Evolutionary conservation across 345 rosid species (phyloP).

Genomic region (Euphorbia lathyris): DNA sequence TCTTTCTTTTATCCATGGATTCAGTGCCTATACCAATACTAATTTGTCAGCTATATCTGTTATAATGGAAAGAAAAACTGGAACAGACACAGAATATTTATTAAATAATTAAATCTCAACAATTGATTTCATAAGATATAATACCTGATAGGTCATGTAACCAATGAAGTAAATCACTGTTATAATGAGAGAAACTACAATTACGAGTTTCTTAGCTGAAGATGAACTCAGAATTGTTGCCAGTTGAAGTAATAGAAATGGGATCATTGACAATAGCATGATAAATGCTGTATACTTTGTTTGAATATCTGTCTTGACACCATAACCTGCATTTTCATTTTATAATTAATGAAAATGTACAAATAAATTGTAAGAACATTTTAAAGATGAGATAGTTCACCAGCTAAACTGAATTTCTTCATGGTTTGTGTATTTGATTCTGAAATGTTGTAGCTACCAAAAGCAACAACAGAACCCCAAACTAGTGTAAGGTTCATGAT

Average conservation of each 20-base stretch:
- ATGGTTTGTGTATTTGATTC: slow-evolving; percentile 9
- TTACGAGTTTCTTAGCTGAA: slow-evolving; percentile 17
- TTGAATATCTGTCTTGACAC: slow-evolving; percentile 37
- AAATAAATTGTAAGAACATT: no score
- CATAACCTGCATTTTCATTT: slow-evolving; percentile 31
- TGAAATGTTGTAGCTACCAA: slow-evolving; percentile 40
- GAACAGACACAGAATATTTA: no score
- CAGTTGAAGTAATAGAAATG: slow-evolving; percentile 40
- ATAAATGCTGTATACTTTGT: slow-evolving; percentile 35
- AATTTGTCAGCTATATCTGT: no score
- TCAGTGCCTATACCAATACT: slow-evolving; percentile 31
- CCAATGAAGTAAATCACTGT: slow-evolving; percentile 24
- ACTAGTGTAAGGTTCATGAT: slow-evolving; percentile 39
- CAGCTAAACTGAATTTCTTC: slow-evolving; percentile 29
- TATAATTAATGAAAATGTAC: no score
- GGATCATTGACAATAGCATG: slow-evolving; percentile 38
- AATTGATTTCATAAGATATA: not conserved
- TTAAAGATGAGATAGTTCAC: slow-evolving; percentile 5
- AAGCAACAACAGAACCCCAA: slow-evolving; percentile 46
- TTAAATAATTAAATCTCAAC: no score
- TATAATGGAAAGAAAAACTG: no score
- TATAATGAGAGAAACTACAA: slow-evolving; percentile 33
- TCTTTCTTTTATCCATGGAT: slow-evolving; percentile 47
- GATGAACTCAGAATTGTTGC: slow-evolving; percentile 32
- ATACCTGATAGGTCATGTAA: slow-evolving; percentile 47